Percentiles rank a stretch among this genome's conserved stretches.
Evolutionary conservation across 2,329 filamentous ascomycete species (phyloP).

Genomic region (Fusarium nodosum): DNA sequence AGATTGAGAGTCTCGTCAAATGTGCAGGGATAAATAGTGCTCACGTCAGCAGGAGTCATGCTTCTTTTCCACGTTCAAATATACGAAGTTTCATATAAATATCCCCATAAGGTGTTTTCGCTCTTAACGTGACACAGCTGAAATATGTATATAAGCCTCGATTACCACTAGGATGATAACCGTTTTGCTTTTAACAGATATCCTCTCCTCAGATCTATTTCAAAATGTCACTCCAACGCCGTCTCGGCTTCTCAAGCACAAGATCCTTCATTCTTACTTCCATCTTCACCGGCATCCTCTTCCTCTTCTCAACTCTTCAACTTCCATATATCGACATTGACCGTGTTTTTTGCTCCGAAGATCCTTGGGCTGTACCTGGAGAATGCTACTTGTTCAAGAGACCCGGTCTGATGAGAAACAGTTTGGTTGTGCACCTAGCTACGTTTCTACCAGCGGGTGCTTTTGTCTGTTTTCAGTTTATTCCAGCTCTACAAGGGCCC

Average conservation of each 20-base stretch:
- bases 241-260: constrained; percentile 11
- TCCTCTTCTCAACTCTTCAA: constrained; percentile 20
- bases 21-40: not conserved
- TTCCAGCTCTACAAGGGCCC: constrained; percentile 3
- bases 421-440: constrained; percentile 11
- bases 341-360: constrained; percentile 11
- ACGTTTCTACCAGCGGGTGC: constrained; percentile 20
- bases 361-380: constrained; percentile 1
- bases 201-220: not conserved
- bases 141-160: too few species aligned
- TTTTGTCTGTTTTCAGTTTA: constrained; percentile 27
- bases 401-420: constrained; percentile 16
- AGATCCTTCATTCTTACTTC: constrained; percentile 1
- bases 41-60: not conserved
- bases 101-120: not conserved
- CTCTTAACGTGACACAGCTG: not conserved
- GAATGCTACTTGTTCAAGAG: constrained; percentile 22
- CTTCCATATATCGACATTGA: constrained; percentile 20
- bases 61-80: not conserved
- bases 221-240: not conserved
- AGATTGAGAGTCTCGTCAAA: not conserved
- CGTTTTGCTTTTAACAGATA: too few species aligned
- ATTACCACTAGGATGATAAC: too few species aligned
- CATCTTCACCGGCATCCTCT: not conserved
- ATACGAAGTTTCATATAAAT: not conserved